Percentiles rank a stretch among this genome's conserved stretches.
phyloP scores from a whole-genome alignment of 1,139 yeast species.

The Nakaseomyces sp. region DNA sequence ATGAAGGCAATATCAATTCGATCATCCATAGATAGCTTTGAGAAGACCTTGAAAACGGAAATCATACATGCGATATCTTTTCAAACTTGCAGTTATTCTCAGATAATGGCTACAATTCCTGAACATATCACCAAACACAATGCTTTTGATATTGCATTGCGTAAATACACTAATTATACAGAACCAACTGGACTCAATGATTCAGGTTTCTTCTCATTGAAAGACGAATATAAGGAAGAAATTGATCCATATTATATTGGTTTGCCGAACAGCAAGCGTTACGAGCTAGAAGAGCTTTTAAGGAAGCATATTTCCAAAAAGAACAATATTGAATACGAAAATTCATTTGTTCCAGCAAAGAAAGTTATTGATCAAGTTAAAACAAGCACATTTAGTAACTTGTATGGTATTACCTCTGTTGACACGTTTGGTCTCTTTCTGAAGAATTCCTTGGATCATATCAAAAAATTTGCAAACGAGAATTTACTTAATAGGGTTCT shows the following conservation, averaged over 20 bases:
- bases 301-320: slow-evolving; percentile 29
- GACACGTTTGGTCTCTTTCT: slow-evolving; percentile 45
- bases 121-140: slow-evolving; percentile 69
- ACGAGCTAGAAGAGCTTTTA: slow-evolving; percentile 49
- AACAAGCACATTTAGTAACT: slow-evolving; percentile 32
- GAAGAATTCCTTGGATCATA: slow-evolving; percentile 40
- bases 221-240: slow-evolving; percentile 43
- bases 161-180: slow-evolving; percentile 49
- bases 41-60: slow-evolving; percentile 52
- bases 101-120: slow-evolving; percentile 59
- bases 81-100: slow-evolving; percentile 63
- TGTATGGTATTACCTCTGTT: slow-evolving; percentile 46
- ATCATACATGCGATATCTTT: slow-evolving; percentile 74
- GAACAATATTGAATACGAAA: slow-evolving; percentile 34
- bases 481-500: slow-evolving; percentile 48
- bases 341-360: slow-evolving; percentile 46
- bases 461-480: slow-evolving; percentile 41
- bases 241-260: slow-evolving; percentile 81
- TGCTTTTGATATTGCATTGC: slow-evolving; percentile 59
- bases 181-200: slow-evolving; percentile 61
- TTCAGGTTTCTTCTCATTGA: slow-evolving; percentile 60
- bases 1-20: slow-evolving; percentile 49
- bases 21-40: slow-evolving; percentile 44
- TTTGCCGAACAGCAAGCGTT: slow-evolving; percentile 67
- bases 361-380: slow-evolving; percentile 29